phyloP scores from a whole-genome alignment of 164 flowering plant genomes.

The Malania oleifera region DNA sequence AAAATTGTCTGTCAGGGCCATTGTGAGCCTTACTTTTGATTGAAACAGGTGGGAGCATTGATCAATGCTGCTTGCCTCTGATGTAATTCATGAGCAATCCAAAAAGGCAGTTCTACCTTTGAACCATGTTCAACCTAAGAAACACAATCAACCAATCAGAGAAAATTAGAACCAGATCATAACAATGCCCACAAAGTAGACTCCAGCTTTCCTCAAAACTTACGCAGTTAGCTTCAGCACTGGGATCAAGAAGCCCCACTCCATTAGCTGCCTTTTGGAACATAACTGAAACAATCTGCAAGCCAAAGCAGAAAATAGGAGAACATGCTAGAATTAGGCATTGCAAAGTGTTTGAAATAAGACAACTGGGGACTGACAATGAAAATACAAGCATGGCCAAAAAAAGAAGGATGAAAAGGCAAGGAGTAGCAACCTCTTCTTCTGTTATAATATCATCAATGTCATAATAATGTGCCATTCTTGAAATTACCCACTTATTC shows the following conservation, averaged over 20 bases:
- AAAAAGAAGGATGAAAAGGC: neutral
- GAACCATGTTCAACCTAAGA: slow-evolving; percentile 81
- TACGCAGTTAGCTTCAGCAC: slow-evolving; percentile 71
- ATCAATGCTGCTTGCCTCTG: slow-evolving; percentile 56
- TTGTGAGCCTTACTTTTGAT: slow-evolving; percentile 51
- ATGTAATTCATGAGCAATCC: slow-evolving; percentile 84
- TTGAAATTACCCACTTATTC: neutral
- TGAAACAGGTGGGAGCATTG: slow-evolving; percentile 60
- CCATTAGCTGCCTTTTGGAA: slow-evolving; percentile 68
- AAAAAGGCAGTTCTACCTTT: slow-evolving; percentile 81
- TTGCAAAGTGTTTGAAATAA: neutral
- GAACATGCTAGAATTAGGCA: neutral
- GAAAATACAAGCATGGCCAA: too few species aligned
- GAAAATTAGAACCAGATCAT: neutral
- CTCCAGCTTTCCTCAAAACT: slow-evolving; percentile 4
- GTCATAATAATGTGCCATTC: slow-evolving; percentile 65
- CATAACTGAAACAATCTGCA: slow-evolving; percentile 60
- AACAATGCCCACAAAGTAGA: neutral
- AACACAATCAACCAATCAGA: neutral
- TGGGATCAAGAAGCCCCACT: slow-evolving; percentile 75
- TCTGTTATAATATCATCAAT: slow-evolving; percentile 75
- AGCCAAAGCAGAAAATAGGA: neutral
- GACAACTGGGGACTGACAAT: neutral
- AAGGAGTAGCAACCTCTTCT: slow-evolving; percentile 51
- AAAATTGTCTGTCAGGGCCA: neutral